Evolutionary conservation across 179 eudicot genomes (phyloP).

Genomic region (Monotropa hypopitys): DNA sequence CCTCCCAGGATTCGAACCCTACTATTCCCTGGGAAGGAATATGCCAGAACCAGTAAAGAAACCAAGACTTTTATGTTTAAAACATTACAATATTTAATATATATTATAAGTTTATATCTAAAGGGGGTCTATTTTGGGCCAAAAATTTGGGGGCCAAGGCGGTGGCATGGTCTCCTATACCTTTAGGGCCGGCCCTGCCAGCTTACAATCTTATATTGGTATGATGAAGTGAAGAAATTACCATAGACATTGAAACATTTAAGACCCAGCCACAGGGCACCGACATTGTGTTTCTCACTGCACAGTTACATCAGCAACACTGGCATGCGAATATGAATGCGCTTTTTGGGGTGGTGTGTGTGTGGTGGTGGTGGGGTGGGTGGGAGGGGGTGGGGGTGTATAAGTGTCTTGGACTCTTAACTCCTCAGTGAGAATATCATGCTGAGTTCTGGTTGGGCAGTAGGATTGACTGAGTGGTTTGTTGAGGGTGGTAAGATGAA

Average conservation of each 20-base stretch:
- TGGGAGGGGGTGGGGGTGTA: no score
- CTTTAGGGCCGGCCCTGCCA: no score
- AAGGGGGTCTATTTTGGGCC: no score
- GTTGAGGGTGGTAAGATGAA: neutral
- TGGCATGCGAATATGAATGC: neutral
- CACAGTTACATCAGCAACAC: neutral
- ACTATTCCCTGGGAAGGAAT: no score
- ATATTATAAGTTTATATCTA: no score
- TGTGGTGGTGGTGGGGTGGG: neutral
- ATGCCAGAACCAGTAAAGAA: no score
- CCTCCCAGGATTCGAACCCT: no score
- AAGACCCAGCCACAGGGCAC: neutral
- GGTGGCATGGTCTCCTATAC: no score
- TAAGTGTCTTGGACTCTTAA: neutral
- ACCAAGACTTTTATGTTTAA: no score
- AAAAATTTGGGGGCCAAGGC: no score
- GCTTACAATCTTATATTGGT: no score
- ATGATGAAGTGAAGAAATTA: neutral
- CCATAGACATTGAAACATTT: neutral
- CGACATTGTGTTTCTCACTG: neutral
- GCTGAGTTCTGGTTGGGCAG: neutral
- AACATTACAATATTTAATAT: no score
- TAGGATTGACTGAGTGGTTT: neutral
- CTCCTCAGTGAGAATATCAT: neutral
- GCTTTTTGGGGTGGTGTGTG: neutral